Conservation (phyloP, 768 basidiomycete genomes). For the Gloeostereum incarnatum region DNA sequence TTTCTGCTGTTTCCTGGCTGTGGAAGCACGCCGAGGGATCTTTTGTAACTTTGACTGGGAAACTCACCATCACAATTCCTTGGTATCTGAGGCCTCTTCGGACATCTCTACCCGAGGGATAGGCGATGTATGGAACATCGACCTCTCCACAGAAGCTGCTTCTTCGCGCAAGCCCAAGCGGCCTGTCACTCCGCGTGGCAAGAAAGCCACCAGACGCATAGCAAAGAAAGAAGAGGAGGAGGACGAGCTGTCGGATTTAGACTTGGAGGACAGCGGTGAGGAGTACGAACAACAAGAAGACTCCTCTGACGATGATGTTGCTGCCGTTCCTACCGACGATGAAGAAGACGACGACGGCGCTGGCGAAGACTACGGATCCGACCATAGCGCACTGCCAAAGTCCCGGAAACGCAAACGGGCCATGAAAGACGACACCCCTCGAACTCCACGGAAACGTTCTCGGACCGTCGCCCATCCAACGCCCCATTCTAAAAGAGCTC, state of each 20-base stretch:
- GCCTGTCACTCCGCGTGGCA: too few species aligned
- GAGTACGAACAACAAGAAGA: neutral
- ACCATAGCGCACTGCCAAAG: neutral
- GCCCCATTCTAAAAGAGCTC: conserved; percentile 66
- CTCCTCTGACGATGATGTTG: neutral
- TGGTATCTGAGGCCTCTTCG: too few species aligned
- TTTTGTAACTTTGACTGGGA: neutral
- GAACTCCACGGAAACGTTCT: conserved; percentile 24
- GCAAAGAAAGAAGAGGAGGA: neutral
- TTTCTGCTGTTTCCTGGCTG: neutral
- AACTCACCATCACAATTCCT: neutral
- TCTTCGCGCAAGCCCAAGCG: too few species aligned
- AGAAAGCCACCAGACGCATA: too few species aligned
- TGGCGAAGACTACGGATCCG: neutral
- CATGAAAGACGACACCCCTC: conserved; percentile 7
- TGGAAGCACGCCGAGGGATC: neutral
- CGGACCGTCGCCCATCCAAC: conserved; percentile 51
- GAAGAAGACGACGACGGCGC: neutral
- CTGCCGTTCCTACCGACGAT: neutral
- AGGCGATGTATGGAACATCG: too few species aligned
- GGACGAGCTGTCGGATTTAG: neutral
- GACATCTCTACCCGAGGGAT: too few species aligned
- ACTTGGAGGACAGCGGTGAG: neutral
- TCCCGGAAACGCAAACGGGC: conserved; percentile 37
- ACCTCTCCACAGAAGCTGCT: too few species aligned